Base-by-base conservation (phyloP, 768 basidiomycete genomes). In the Vararia minispora region DNA sequence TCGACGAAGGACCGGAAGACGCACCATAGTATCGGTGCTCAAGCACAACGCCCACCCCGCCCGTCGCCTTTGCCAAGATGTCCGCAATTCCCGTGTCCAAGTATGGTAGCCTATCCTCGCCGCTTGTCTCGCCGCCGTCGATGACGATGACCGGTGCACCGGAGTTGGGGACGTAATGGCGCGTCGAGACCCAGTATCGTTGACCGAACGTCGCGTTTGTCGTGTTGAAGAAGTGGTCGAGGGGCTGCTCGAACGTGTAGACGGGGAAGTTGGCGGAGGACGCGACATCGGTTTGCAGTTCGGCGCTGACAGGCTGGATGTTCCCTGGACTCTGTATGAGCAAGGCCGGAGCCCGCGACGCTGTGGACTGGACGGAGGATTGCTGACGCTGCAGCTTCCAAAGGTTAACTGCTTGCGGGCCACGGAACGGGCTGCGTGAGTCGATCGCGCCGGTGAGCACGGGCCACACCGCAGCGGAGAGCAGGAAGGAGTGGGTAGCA, bases 81-180 rank as follows among this genome's bases (percentile, higher is more conserved):
- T 88, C 83, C 5, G 84, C 72, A 45, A 97, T 92, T 2, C 91
- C 56, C 17, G 57, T 57, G 50, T 63, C 60, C 46, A 66, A 51
- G 52, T 65, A 69, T 17, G 60, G 62, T 30, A 67, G 40, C 29
- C 76, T 48, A 28, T 82, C 72, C 57, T 74, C 76, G 14, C 89
- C 94, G 44, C 74, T 81, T 3, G 89, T 94, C 61, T 97, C 94
- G 12, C 94, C 94, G 1, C 88, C 89, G 57, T 97, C 94, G 16
- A 97, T 61, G 2, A 97, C 74, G 48, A 89, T 80, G 16, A 97
- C 87, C 0, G 92, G 94, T 2, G 78, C 84, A 30, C 78, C 76
- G 2, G 68, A 59, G 5, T 77, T 69, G 0, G 76, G 66, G 39
- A 72, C 64, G 57, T 92, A 97, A 56, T 87, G 77, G 24, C 84